phyloP scores from a whole-genome alignment of 192 early-diverging fungal species.

The Geranomyces michiganensis region DNA sequence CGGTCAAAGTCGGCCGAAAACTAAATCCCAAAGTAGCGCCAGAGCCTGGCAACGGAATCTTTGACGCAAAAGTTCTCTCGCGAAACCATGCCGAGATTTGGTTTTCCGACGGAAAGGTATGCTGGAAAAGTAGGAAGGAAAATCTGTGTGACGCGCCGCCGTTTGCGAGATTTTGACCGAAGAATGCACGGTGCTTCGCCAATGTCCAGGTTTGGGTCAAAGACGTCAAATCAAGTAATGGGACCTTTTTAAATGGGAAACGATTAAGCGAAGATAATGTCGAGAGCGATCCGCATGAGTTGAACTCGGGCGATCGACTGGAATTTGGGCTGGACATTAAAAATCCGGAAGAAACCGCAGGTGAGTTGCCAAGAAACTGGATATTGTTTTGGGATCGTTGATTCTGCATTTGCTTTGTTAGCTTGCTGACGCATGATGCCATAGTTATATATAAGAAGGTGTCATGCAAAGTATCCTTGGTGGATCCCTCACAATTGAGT shows the following conservation, averaged over 20 bases:
- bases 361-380: slow-evolving; percentile 45
- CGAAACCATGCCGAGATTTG: slow-evolving; percentile 77
- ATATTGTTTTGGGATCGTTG: too few species aligned
- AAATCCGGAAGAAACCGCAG: slow-evolving; percentile 64
- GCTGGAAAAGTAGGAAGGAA: neutral
- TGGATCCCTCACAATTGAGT: slow-evolving; percentile 15
- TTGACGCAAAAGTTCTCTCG: slow-evolving; percentile 82
- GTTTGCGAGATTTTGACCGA: neutral
- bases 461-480: slow-evolving; percentile 38
- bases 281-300: slow-evolving; percentile 59
- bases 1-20: slow-evolving; percentile 73
- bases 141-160: neutral
- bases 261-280: slow-evolving; percentile 69
- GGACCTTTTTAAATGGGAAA: slow-evolving; percentile 77
- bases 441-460: slow-evolving; percentile 54
- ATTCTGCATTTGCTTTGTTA: slow-evolving; percentile 11
- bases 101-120: slow-evolving; percentile 64
- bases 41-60: slow-evolving; percentile 70
- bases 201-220: slow-evolving; percentile 63
- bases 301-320: slow-evolving; percentile 63
- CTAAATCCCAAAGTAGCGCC: slow-evolving; percentile 65
- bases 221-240: slow-evolving; percentile 79
- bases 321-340: slow-evolving; percentile 84
- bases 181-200: neutral
- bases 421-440: neutral